These are phyloP conservation scores for Tuber brumale DNA, from an alignment of 495 filamentous ascomycete species.

Conservation along the genomic window DNA sequence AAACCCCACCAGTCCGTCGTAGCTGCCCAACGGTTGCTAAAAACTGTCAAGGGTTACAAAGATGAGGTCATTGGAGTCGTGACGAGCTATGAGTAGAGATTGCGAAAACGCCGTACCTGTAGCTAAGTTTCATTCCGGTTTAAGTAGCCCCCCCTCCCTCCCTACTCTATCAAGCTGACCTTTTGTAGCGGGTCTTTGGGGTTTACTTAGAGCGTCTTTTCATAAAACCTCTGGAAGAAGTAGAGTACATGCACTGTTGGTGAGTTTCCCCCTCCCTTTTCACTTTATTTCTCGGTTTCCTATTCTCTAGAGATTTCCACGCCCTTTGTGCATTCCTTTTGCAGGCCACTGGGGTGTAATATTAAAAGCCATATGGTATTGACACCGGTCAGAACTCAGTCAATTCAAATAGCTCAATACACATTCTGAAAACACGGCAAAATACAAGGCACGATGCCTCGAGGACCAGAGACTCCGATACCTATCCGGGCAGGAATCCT, in stretches of 20 bases:
- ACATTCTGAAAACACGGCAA: conserved; percentile 6
- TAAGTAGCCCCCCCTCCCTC: background rate
- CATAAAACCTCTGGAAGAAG: background rate
- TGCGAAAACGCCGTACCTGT: background rate
- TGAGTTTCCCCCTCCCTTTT: background rate
- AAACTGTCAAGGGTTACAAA: background rate
- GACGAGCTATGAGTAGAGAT: background rate
- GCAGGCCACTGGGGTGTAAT: background rate
- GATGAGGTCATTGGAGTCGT: background rate
- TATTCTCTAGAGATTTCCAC: background rate
- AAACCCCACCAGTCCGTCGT: background rate
- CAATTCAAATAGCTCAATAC: background rate
- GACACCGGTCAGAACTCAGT: background rate
- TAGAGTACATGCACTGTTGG: background rate
- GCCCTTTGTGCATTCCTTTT: background rate
- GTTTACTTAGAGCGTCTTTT: background rate
- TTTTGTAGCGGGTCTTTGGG: background rate
- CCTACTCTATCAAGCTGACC: background rate
- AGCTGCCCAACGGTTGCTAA: background rate
- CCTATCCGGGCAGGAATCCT: conserved; percentile 33
- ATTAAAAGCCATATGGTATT: background rate
- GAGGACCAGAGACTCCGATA: conserved; percentile 33
- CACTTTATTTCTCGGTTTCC: background rate
- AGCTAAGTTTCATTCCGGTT: background rate
- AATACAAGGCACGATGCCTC: conserved; percentile 25